Evolutionary conservation across 208 protist species (phyloP).

Genomic region (Trypanosoma cruzi): DNA sequence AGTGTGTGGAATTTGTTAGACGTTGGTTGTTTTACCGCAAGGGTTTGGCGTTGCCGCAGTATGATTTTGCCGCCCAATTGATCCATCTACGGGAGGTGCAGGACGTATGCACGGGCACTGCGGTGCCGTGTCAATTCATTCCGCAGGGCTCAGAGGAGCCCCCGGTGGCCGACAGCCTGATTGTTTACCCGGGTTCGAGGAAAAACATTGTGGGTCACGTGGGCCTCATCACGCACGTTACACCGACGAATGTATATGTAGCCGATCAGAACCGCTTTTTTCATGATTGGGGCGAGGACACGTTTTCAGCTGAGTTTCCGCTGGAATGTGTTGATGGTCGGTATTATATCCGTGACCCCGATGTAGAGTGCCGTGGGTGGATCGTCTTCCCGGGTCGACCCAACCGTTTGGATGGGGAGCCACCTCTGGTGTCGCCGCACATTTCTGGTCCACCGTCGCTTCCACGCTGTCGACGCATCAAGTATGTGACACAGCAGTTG

Average conservation of each 20-base stretch:
- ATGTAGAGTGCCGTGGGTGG: slow-evolving; percentile 67
- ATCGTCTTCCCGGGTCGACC: slow-evolving; percentile 31
- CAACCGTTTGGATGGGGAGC: slow-evolving; percentile 20
- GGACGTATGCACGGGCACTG: slow-evolving; percentile 30
- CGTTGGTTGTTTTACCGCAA: slow-evolving; percentile 73
- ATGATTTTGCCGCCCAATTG: slow-evolving; percentile 17
- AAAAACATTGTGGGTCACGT: slow-evolving; percentile 78
- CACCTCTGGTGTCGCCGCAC: slow-evolving; percentile 6
- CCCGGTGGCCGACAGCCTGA: slow-evolving; percentile 56
- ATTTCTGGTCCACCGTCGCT: slow-evolving; percentile 12
- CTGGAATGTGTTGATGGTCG: slow-evolving; percentile 41
- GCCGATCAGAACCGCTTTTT: slow-evolving; percentile 88
- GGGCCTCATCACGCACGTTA: slow-evolving; percentile 76
- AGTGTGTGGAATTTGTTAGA: slow-evolving; percentile 88
- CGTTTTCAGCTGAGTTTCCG: slow-evolving; percentile 58
- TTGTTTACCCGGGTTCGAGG: slow-evolving; percentile 72
- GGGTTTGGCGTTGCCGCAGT: slow-evolving; percentile 54
- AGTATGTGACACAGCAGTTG: slow-evolving; percentile 18
- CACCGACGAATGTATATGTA: slow-evolving; percentile 45
- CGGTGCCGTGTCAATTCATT: slow-evolving; percentile 51
- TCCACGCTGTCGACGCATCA: slow-evolving; percentile 3
- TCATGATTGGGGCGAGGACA: slow-evolving; percentile 50
- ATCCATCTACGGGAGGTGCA: slow-evolving; percentile 19
- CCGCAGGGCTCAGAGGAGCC: slow-evolving; percentile 52
- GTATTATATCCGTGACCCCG: slow-evolving; percentile 67